Evolutionary conservation across 176 grass and related monocot genomes (phyloP), one percentile per base, ranked within the genome.

Genomic region (Poa annua): DNA sequence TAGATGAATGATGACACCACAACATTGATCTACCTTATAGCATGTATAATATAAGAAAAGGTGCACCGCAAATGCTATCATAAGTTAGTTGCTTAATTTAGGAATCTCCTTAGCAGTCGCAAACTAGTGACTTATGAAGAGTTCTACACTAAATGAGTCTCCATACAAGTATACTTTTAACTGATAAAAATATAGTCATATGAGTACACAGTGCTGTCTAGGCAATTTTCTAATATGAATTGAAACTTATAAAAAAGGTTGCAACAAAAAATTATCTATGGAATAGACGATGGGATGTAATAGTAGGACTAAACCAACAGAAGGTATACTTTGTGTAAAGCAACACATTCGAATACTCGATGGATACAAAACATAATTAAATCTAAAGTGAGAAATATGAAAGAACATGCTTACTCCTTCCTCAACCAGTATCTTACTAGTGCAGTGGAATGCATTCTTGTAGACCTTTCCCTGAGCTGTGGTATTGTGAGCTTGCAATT

Each of bases 401-500:
- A 83, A 56, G 52, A 84, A 86, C 21, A 78, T 51, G 44, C 90
- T 84, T 95, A 98, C 96, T 88, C 96, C 96, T 93, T 98, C 96
- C 13, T 94, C 87, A 74, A 93, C 66, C 67, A 98, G 82, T 86
- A 93, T 93, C 68, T 85, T 86, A 76, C 80, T 98, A 65, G 92
- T 85, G 78, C 96, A 98, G 53, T 95, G 92, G 36, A 94, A 74
- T 32, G 90, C 92, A 88, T 98, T 98, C 85, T 82, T 92, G 87
- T 95, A 98, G 47, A 91, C 79, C 76, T 90, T 98, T 53, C 90
- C 86, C 16, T 86, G 81, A 86, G 85, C 86, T 5, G 79, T 94
- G 39, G 96, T 98, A 82, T 98, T 98, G 83, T 98, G 86, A 84
- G 90, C 90, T 93, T 98, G 96, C 86, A 98, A 67, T 89, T 98